These are phyloP conservation scores for Peribolospora baueri DNA, from an alignment of 768 basidiomycete genomes.

Conservation along the genomic window DNA sequence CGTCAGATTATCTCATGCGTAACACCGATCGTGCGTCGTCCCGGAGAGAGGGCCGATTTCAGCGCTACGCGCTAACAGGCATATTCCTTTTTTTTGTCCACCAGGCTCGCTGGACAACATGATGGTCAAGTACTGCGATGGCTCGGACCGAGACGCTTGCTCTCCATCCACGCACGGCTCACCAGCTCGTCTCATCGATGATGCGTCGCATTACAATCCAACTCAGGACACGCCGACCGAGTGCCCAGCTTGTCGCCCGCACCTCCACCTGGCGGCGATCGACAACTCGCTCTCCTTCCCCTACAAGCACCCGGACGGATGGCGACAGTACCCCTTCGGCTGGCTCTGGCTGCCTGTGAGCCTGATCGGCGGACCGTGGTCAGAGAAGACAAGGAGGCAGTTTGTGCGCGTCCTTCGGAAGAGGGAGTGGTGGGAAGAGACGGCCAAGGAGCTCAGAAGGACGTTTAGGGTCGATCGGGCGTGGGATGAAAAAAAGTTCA, in stretches of 20 bases:
- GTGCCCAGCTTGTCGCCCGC: slow-evolving; percentile 26
- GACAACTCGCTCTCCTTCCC: slow-evolving; percentile 84
- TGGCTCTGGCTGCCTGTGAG: slow-evolving; percentile 13
- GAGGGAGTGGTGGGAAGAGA: slow-evolving; percentile 74
- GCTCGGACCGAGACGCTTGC: slow-evolving; percentile 41
- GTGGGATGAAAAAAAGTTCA: slow-evolving; percentile 10
- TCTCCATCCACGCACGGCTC: slow-evolving; percentile 40
- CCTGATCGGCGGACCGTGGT: slow-evolving; percentile 34
- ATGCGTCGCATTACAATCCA: slow-evolving; percentile 24
- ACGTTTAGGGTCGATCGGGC: slow-evolving; percentile 28
- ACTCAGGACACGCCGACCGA: background rate
- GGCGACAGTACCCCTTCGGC: slow-evolving; percentile 21
- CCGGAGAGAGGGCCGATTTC: no score
- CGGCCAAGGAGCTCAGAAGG: slow-evolving; percentile 52
- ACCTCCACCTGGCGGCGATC: slow-evolving; percentile 77
- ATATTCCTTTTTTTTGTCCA: no score
- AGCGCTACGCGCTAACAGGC: no score
- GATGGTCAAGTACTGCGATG: slow-evolving; percentile 78
- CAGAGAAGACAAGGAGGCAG: slow-evolving; percentile 51
- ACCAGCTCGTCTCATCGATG: slow-evolving; percentile 46
- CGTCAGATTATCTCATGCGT: slow-evolving; percentile 61
- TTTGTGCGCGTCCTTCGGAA: slow-evolving; percentile 62
- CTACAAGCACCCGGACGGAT: slow-evolving; percentile 65
- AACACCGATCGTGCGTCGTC: slow-evolving; percentile 48
- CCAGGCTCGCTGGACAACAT: no score